These are phyloP conservation scores for Mycosphaerella sp. DNA, from an alignment of 2,329 filamentous ascomycete genomes.

Conservation along the genomic window DNA sequence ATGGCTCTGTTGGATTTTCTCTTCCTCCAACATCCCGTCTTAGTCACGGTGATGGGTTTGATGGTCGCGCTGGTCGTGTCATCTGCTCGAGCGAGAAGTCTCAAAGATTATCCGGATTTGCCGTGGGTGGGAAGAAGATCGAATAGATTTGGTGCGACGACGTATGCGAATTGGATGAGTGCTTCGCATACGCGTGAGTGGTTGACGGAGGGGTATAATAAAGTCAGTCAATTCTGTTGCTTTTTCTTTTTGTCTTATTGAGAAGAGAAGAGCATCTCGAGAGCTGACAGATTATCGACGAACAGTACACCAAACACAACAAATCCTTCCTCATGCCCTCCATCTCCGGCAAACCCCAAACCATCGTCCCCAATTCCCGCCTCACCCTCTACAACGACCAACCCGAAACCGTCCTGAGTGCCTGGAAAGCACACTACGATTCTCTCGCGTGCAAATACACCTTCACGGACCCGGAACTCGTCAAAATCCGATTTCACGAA, in stretches of 20 bases:
- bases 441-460: constrained; percentile 36
- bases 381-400: constrained; percentile 39
- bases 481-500: constrained; percentile 38
- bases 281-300: too few species aligned
- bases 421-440: constrained; percentile 36
- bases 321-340: constrained; percentile 24
- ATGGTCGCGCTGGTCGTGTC: background rate
- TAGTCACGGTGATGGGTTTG: background rate
- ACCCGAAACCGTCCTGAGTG: constrained; percentile 38
- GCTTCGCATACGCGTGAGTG: constrained; percentile 10
- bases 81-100: constrained; percentile 1
- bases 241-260: too few species aligned
- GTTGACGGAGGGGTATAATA: constrained; percentile 19
- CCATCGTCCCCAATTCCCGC: constrained; percentile 20
- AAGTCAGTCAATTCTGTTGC: constrained; percentile 5
- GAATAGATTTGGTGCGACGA: constrained; percentile 10
- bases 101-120: constrained; percentile 7
- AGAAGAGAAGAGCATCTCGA: background rate
- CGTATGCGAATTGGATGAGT: constrained; percentile 15
- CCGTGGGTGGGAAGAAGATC: constrained; percentile 21
- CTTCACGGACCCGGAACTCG: constrained; percentile 34
- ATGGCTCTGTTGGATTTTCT: background rate
- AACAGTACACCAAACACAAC: constrained; percentile 17
- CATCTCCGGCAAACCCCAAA: constrained; percentile 18
- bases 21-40: constrained; percentile 2